A percentile compares a stretch with the other conserved stretches of the same genome.
Evolutionary conservation across 192 early-diverging fungal genomes (phyloP).

Genomic region (Gamsiella multidivaricata): DNA sequence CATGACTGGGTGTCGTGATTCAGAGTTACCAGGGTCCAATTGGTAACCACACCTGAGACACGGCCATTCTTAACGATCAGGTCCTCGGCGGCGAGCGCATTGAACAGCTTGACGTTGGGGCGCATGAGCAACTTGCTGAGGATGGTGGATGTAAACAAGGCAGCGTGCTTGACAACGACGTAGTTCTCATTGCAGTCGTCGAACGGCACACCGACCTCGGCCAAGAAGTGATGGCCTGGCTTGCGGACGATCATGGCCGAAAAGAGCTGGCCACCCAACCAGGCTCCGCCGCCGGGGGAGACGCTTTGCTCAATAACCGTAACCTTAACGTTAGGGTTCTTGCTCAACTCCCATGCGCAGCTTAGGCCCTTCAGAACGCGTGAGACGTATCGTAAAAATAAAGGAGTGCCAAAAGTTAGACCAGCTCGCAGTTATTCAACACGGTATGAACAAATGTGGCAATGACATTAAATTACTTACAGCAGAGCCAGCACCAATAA

Average conservation of each 20-base stretch:
- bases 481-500: constrained; percentile 78
- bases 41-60: constrained; percentile 75
- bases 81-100: constrained; percentile 80
- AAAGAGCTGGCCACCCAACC: constrained; percentile 80
- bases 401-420: constrained; percentile 1
- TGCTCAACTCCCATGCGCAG: constrained; percentile 74
- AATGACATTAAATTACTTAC: constrained; percentile 27
- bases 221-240: constrained; percentile 72
- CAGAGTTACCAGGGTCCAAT: constrained; percentile 78
- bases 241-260: constrained; percentile 79
- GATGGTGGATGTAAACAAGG: constrained; percentile 79
- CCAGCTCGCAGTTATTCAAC: background rate
- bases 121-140: constrained; percentile 69
- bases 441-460: background rate
- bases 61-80: constrained; percentile 71
- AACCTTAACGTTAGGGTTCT: constrained; percentile 72
- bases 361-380: constrained; percentile 59
- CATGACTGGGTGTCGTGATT: constrained; percentile 67
- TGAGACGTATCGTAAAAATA: background rate
- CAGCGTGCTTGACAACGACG: constrained; percentile 79
- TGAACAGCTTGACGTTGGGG: constrained; percentile 79
- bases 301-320: constrained; percentile 78
- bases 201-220: constrained; percentile 73
- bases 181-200: constrained; percentile 78
- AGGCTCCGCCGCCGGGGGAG: constrained; percentile 78